Evolutionary conservation across 192 early-diverging fungal genomes (phyloP).

Genomic region (Podila epigama): DNA sequence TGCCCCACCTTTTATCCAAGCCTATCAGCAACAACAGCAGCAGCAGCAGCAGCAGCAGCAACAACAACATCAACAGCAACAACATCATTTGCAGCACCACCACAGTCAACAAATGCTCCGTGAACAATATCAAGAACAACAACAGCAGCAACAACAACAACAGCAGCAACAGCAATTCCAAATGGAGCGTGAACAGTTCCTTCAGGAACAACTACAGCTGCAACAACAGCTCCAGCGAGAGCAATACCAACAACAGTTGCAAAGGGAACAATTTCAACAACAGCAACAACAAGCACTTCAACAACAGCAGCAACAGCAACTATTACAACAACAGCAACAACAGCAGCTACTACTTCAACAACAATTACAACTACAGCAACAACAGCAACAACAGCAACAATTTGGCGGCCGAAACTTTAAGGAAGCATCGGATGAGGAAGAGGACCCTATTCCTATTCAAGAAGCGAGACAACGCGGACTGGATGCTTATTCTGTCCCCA

Average conservation of each 20-base stretch:
- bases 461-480: slow-evolving; percentile 52
- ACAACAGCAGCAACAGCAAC: background rate
- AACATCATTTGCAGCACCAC: slow-evolving; percentile 24
- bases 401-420: slow-evolving; percentile 38
- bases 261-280: slow-evolving; percentile 10
- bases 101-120: background rate
- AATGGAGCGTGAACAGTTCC: slow-evolving; percentile 15
- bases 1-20: slow-evolving; percentile 13
- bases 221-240: slow-evolving; percentile 21
- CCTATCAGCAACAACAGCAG: slow-evolving; percentile 21
- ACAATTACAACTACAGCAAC: slow-evolving; percentile 21
- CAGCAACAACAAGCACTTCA: slow-evolving; percentile 16
- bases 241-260: slow-evolving; percentile 25
- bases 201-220: slow-evolving; percentile 21
- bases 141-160: slow-evolving; percentile 24
- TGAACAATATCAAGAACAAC: slow-evolving; percentile 20
- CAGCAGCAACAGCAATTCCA: slow-evolving; percentile 16
- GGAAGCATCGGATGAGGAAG: slow-evolving; percentile 52
- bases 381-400: slow-evolving; percentile 19
- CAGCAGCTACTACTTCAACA: slow-evolving; percentile 23
- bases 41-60: slow-evolving; percentile 14
- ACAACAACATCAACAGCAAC: slow-evolving; percentile 10
- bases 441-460: slow-evolving; percentile 38
- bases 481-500: slow-evolving; percentile 82
- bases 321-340: slow-evolving; percentile 11